These are phyloP conservation scores for Ceratocystis diversiconidia DNA, from an alignment of 2,329 filamentous ascomycete genomes.

Conservation along the genomic window DNA sequence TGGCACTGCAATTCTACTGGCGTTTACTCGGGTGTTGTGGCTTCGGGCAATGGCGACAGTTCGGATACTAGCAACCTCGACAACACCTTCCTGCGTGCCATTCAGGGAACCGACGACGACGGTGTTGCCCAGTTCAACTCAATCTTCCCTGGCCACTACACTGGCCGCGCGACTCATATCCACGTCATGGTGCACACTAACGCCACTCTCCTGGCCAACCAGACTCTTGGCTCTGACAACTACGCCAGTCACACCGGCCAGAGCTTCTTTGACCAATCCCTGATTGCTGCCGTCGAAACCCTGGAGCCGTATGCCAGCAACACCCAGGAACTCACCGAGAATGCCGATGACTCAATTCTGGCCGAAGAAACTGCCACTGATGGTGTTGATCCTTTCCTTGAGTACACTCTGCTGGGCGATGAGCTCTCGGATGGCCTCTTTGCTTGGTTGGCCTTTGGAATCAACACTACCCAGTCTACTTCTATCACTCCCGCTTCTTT, in stretches of 20 bases:
- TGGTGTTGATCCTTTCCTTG: slow-evolving; percentile 42
- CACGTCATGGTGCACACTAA: slow-evolving; percentile 27
- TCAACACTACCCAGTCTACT: slow-evolving; percentile 27
- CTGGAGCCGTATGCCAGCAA: slow-evolving; percentile 33
- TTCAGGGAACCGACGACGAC: slow-evolving; percentile 28
- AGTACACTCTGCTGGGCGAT: slow-evolving; percentile 43
- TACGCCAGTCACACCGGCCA: slow-evolving; percentile 46
- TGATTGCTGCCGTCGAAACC: slow-evolving; percentile 36
- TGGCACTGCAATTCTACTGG: slow-evolving; percentile 35
- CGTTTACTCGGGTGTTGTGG: slow-evolving; percentile 31
- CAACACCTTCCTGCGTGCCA: slow-evolving; percentile 29
- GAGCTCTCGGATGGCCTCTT: slow-evolving; percentile 36
- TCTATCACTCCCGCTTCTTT: slow-evolving; percentile 24
- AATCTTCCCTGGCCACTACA: slow-evolving; percentile 33
- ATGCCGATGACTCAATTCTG: slow-evolving; percentile 37
- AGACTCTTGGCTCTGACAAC: slow-evolving; percentile 34
- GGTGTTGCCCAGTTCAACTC: slow-evolving; percentile 31
- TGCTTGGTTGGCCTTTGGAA: slow-evolving; percentile 39
- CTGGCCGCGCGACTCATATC: slow-evolving; percentile 29
- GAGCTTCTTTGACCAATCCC: slow-evolving; percentile 44
- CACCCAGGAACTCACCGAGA: slow-evolving; percentile 32
- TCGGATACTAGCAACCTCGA: slow-evolving; percentile 23
- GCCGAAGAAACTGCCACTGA: slow-evolving; percentile 32
- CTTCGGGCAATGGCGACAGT: slow-evolving; percentile 26
- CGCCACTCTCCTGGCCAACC: slow-evolving; percentile 31